phyloP scores from a whole-genome alignment of 768 basidiomycete species.

The Lactarius quietus region DNA sequence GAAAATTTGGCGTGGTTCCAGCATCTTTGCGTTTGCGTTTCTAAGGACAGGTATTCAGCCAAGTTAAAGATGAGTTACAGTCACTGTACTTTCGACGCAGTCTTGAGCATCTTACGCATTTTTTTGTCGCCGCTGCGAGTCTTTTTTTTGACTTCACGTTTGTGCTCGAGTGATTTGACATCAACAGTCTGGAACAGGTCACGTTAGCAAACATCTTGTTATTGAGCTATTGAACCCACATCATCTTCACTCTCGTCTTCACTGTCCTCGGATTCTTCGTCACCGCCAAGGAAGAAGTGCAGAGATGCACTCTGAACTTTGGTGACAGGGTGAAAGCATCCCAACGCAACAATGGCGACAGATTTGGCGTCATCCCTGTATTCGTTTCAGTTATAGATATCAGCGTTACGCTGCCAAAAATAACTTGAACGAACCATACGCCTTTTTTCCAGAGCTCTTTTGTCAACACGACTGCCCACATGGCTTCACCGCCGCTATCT shows the following conservation, averaged over 20 bases:
- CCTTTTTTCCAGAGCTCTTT: slow-evolving; percentile 94
- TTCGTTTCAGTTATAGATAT: neutral
- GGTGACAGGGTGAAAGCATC: slow-evolving; percentile 87
- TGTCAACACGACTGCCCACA: slow-evolving; percentile 95
- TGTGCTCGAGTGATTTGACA: slow-evolving; percentile 74
- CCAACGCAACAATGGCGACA: slow-evolving; percentile 86
- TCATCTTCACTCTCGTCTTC: slow-evolving; percentile 64
- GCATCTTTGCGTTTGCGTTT: slow-evolving; percentile 31
- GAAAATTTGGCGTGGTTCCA: slow-evolving; percentile 63
- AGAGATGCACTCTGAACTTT: slow-evolving; percentile 94
- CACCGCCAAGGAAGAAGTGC: slow-evolving; percentile 95
- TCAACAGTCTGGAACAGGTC: slow-evolving; percentile 44
- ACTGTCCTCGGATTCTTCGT: slow-evolving; percentile 69
- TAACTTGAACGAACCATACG: slow-evolving; percentile 57
- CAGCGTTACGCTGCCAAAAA: neutral
- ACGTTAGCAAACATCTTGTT: slow-evolving; percentile 17
- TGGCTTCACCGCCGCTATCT: slow-evolving; percentile 74
- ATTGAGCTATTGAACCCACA: slow-evolving; percentile 29
- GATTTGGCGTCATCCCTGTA: slow-evolving; percentile 85
- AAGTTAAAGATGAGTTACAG: neutral
- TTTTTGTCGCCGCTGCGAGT: slow-evolving; percentile 79
- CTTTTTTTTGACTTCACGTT: slow-evolving; percentile 92
- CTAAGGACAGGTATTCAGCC: slow-evolving; percentile 34
- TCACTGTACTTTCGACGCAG: slow-evolving; percentile 62
- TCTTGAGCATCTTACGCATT: slow-evolving; percentile 65